Evolutionary conservation across 2,329 filamentous ascomycete genomes (phyloP).

Genomic region (Pyrenophora teres): DNA sequence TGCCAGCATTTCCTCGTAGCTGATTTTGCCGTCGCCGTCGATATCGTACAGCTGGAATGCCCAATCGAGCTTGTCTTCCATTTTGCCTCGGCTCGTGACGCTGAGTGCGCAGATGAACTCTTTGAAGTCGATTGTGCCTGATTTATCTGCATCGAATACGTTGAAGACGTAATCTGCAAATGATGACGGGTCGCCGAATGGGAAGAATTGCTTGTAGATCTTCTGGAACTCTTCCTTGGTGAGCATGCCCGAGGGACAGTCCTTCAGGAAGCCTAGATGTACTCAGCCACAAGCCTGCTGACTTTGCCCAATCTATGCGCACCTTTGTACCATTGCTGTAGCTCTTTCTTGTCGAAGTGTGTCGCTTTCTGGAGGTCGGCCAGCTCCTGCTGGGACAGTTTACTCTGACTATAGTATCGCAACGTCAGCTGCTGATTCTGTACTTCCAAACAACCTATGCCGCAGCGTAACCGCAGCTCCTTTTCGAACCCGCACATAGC

Average conservation of each 20-base stretch:
- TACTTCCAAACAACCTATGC: constrained; percentile 29
- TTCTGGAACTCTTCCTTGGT: constrained; percentile 99
- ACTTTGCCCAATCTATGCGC: constrained; percentile 37
- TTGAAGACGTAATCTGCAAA: constrained; percentile 99
- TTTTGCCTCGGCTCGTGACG: constrained; percentile 95
- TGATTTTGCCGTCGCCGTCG: constrained; percentile 98
- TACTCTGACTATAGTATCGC: constrained; percentile 76
- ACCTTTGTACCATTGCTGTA: constrained; percentile 99
- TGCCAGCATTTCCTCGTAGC: constrained; percentile 97
- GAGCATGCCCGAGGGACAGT: constrained; percentile 95
- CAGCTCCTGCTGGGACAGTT: constrained; percentile 95
- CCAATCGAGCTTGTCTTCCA: constrained; percentile 99
- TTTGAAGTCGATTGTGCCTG: constrained; percentile 97
- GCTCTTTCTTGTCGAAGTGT: constrained; percentile 98
- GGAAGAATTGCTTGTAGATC: constrained; percentile 99
- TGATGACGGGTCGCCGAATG: constrained; percentile 93
- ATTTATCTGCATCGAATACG: constrained; percentile 97
- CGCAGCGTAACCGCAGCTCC: constrained; percentile 29
- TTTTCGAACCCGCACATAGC: constrained; percentile 30
- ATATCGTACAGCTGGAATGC: constrained; percentile 99
- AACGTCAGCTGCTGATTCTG: constrained; percentile 42
- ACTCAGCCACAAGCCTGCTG: constrained; percentile 22
- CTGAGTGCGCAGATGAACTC: constrained; percentile 98
- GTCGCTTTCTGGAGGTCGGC: constrained; percentile 94
- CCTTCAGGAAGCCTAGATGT: constrained; percentile 85